Evolutionary conservation across 306 rosid genomes (phyloP), one percentile per base, ranked within the genome.

Genomic region (Senna siamea): DNA sequence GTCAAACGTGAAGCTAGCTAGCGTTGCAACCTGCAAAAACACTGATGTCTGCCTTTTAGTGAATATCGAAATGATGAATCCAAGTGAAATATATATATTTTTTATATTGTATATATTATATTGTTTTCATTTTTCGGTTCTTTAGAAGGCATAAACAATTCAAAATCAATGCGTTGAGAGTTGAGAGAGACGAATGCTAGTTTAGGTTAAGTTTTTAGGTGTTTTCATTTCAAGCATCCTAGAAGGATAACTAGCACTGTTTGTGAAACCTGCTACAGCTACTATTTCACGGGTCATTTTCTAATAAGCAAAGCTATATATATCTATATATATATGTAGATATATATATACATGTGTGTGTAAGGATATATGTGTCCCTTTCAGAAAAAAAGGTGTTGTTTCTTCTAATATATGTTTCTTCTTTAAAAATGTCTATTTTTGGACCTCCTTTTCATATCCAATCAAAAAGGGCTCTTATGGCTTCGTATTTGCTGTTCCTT

Each of bases 401-500:
- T 71, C 67, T 38, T 70, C 15, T 59, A 32, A 59, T 6, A 32
- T 26, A 26, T 26, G 30, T 26, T 26, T 26, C 65, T 37, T 40
- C 78, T 81, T 82, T 70, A 69, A 71, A 83, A 79, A 84, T 79
- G 86, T 70, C 82, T 80, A 77, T 87, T 72, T 87, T 70, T 70
- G 87, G 85, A 37, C 77, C 78, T 69, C 74, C 69, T 44, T 78
- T 65, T 80, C 66, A 85, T 55, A 73, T 85, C 87, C 80, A 43
- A 76, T 77, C 78, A 64, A 82, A 86, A 90, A 84, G 82, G 79
- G 83, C 35, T 82, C 71, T 71, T 76, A 79, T 90, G 88, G 87
- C 88, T 85, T 83, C 78, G 81, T 79, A 69, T 84, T 85, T 78
- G 79, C 53, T 38, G 78, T 85, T 40, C 82, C 89, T 91, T 91